Percentiles rank a stretch among this genome's conserved stretches.
Conservation (phyloP, 768 basidiomycete species). For the Stropharia rugosoannulata region DNA sequence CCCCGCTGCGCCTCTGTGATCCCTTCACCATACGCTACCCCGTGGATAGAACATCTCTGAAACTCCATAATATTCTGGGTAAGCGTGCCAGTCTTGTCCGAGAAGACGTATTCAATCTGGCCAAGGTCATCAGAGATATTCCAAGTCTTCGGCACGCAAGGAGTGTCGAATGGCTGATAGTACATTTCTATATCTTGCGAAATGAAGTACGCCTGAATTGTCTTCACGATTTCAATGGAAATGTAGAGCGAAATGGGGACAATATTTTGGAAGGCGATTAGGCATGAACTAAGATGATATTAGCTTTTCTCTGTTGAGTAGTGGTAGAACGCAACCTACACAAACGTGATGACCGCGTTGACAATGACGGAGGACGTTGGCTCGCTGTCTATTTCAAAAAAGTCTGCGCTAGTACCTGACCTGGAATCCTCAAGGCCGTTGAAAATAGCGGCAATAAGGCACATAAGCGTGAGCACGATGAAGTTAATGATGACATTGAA, state of each 20-base stretch:
- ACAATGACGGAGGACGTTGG: slow-evolving; percentile 59
- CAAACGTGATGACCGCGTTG: slow-evolving; percentile 87
- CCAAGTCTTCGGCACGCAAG: slow-evolving; percentile 97
- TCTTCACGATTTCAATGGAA: slow-evolving; percentile 97
- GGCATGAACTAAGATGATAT: slow-evolving; percentile 61
- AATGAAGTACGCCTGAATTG: slow-evolving; percentile 96
- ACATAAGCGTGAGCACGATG: slow-evolving; percentile 72
- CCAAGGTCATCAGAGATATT: slow-evolving; percentile 98
- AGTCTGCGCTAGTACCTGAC: slow-evolving; percentile 61
- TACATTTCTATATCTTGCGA: slow-evolving; percentile 97
- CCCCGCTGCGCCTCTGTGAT: slow-evolving; percentile 95
- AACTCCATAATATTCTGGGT: slow-evolving; percentile 99
- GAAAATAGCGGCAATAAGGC: slow-evolving; percentile 70
- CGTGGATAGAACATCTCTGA: slow-evolving; percentile 89
- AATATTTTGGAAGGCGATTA: slow-evolving; percentile 97
- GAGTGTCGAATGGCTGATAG: slow-evolving; percentile 80
- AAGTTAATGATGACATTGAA: slow-evolving; percentile 98
- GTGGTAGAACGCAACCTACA: slow-evolving; percentile 50
- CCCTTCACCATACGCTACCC: slow-evolving; percentile 88
- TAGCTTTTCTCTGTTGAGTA: slow-evolving; percentile 1
- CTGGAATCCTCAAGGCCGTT: slow-evolving; percentile 69
- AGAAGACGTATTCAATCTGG: slow-evolving; percentile 91
- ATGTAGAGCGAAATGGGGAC: slow-evolving; percentile 96
- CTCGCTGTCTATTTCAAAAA: slow-evolving; percentile 69
- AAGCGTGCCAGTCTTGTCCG: slow-evolving; percentile 95